Base-by-base conservation (phyloP, 495 filamentous ascomycete genomes). In the Penicillium diatomitis region DNA sequence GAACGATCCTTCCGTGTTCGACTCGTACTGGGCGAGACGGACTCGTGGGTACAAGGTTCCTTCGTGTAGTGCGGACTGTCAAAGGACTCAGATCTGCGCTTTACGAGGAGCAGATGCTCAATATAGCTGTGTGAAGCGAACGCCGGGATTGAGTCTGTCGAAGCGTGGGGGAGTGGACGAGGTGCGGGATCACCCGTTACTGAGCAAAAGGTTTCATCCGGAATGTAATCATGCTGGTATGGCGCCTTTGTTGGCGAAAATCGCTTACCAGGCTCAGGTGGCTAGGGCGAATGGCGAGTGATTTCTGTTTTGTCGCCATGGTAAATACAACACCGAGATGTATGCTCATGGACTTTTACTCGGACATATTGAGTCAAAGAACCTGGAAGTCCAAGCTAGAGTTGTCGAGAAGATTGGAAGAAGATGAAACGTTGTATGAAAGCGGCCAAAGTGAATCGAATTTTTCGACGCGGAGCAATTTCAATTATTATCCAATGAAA, bases 91-190 rank as follows among this genome's bases (percentile, higher is more conserved):
- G 49, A 70, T 77, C 34, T 75, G 72, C 44, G 50, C 59, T 11
- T 43, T 77, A 35, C 61, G 72, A n/a, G 69, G 59, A 32, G 66
- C 66, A 0, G 55, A 69, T 38, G 53, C 66, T 11, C 66, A 67
- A 54, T 63, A 58, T 44, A 66, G 60, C 38, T 69, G 66, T 47
- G 53, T 47, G 9, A 48, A 46, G 40, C 36, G 48, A 1, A 55
- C 47, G 30, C 44, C 52, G 11, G 61, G 61, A 9, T 47, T 65
- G 20, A 49, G 56, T n/a, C 60, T 64, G 10, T 46, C 33, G 29
- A 64, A 65, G 49, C 39, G 55, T 2, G 54, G 52, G 32, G 40
- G 32, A 2, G 33, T 31, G 28, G 39, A 31, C 7, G 27, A 31
- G 12, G 40, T 11, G 11, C 28, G 27, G 10, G 28, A 31, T 20